Conservation (phyloP, 768 basidiomycete species). For the Royoungia palumana region DNA sequence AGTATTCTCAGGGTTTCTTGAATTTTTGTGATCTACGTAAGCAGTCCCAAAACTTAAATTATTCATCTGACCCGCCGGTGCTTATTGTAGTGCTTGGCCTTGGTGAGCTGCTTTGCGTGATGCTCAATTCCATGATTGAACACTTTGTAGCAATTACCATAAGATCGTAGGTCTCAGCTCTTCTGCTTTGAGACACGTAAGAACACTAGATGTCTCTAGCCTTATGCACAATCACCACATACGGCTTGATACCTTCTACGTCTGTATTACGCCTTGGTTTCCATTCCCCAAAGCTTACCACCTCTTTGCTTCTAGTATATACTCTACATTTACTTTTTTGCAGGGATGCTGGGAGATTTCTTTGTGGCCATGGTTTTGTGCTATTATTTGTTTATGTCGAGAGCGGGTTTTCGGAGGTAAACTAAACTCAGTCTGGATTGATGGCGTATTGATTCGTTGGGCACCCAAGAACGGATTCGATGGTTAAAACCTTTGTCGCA, state of each 20-base stretch:
- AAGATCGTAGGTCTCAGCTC: constrained; percentile 40
- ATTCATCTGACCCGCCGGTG: not conserved
- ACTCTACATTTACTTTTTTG: constrained; percentile 51
- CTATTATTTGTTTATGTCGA: constrained; percentile 44
- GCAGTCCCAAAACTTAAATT: constrained; percentile 7
- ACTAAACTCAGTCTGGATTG: not conserved
- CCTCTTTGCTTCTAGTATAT: constrained; percentile 34
- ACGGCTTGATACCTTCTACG: constrained; percentile 39
- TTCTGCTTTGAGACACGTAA: not conserved
- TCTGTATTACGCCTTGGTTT: constrained; percentile 17
- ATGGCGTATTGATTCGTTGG: not conserved
- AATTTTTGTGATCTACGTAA: constrained; percentile 47
- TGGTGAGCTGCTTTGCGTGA: constrained; percentile 1
- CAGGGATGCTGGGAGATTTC: constrained; percentile 47
- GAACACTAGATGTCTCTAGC: constrained; percentile 22
- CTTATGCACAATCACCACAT: constrained; percentile 36
- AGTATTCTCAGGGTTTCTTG: constrained; percentile 25
- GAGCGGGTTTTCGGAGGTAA: constrained; percentile 50
- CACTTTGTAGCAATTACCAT: constrained; percentile 42
- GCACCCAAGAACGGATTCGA: constrained; percentile 43
- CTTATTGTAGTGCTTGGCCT: constrained; percentile 9
- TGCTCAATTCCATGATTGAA: not conserved
- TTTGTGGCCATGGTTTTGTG: constrained; percentile 49
- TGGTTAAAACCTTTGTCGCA: constrained; percentile 43
- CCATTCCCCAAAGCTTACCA: not conserved